phyloP scores from a whole-genome alignment of 2,329 filamentous ascomycete genomes.

The Epichloe festucae region DNA sequence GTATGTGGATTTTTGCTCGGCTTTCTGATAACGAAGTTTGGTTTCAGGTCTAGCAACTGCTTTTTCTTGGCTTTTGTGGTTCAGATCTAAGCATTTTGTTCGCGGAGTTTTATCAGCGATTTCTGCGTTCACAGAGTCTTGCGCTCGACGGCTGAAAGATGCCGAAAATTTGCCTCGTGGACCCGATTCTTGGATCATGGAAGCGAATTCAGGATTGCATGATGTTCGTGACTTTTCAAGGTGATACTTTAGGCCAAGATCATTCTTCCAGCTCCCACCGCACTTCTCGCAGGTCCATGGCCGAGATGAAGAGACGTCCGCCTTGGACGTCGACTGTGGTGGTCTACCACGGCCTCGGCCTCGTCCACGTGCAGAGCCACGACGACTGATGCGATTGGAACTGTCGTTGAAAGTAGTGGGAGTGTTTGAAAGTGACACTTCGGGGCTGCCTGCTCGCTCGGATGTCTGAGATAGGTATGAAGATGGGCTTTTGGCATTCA shows the following conservation, averaged over 20 bases:
- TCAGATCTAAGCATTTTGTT: background rate
- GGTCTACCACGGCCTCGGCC: slow-evolving; percentile 6
- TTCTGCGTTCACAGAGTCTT: background rate
- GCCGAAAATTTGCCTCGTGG: slow-evolving; percentile 9
- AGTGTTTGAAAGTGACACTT: background rate
- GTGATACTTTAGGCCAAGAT: slow-evolving; percentile 46
- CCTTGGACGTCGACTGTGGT: slow-evolving; percentile 7
- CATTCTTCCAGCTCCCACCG: slow-evolving; percentile 42
- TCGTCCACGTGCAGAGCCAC: background rate
- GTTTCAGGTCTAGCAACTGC: background rate
- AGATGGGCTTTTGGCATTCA: background rate
- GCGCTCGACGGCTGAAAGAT: background rate
- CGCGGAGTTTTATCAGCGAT: background rate
- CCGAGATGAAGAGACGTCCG: slow-evolving; percentile 10
- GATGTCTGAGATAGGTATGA: background rate
- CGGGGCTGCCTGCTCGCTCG: background rate
- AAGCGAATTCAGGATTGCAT: slow-evolving; percentile 35
- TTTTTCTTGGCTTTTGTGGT: background rate
- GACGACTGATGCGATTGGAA: background rate
- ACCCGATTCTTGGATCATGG: slow-evolving; percentile 5
- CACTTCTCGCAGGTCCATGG: slow-evolving; percentile 39
- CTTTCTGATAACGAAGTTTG: background rate
- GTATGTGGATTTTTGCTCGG: background rate
- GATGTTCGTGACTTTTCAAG: slow-evolving; percentile 38
- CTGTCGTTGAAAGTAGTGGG: background rate